Evolutionary conservation across 768 basidiomycete genomes (phyloP).

Genomic region (Pleurotus tuber-regium): DNA sequence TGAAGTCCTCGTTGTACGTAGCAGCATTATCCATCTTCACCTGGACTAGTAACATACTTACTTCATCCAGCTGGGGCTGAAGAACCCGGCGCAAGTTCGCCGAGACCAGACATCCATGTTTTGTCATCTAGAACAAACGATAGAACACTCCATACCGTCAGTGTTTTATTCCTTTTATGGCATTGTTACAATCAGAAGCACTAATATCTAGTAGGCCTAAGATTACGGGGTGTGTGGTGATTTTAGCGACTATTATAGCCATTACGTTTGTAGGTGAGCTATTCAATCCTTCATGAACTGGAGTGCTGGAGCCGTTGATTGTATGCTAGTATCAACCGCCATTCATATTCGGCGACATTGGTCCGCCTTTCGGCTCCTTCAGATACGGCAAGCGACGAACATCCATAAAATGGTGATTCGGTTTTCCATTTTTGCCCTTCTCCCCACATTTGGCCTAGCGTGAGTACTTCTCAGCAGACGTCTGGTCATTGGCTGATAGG

Average conservation of each 20-base stretch:
- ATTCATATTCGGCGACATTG: neutral
- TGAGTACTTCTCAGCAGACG: neutral
- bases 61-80: neutral
- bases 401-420: conserved; percentile 1
- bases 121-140: neutral
- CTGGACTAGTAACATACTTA: no score
- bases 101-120: neutral
- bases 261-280: neutral
- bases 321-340: neutral
- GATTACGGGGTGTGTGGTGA: neutral
- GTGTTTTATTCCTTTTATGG: neutral
- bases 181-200: neutral
- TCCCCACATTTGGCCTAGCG: neutral
- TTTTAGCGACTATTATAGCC: neutral
- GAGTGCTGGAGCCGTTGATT: no score
- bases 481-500: no score
- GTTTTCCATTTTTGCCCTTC: neutral
- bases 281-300: no score
- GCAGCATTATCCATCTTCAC: no score
- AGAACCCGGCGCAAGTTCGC: neutral
- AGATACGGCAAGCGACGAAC: neutral
- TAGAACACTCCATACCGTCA: neutral
- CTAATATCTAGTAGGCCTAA: neutral
- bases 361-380: neutral
- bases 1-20: neutral